Base-by-base conservation (phyloP, 345 rosid genomes). In the Syzygium grande region DNA sequence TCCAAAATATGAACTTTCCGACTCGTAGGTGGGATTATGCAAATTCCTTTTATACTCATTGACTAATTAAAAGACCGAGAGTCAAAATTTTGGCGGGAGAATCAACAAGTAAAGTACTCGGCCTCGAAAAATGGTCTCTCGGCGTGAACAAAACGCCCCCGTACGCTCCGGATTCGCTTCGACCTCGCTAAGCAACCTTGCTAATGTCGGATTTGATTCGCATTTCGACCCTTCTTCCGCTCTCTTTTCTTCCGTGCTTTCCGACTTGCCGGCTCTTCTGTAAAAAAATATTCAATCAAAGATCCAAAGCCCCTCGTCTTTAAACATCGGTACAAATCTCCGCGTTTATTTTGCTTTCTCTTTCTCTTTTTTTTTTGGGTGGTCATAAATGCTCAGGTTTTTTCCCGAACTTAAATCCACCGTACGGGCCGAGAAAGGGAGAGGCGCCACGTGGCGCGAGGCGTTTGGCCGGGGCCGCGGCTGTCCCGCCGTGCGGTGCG, bases 21-120 rank as follows among this genome's bases (percentile, higher is more conserved):
- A 61, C 9, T 14, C n/a, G 38, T n/a, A 6, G 73, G 29, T 61
- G 38, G 73, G n/a, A n/a, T n/a, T n/a, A 3, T 16, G 4, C 14
- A n/a, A 13, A n/a, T 61, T 59, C 15, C 73, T 9, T 61, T 61
- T 14, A 61, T 6, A 6, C 13, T 61, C 73, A 61, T 6, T 1
- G 3, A n/a, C 34, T 61, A n/a, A 61, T n/a, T 6, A 30, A n/a
- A 61, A 13, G 34, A 6, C 73, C 6, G 14, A n/a, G 29, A n/a
- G 6, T n/a, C 6, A 1, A 61, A 61, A n/a, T 61, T 61, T n/a
- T 14, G 7, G 73, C 9, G 68, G 34, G 34, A 13, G n/a, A 3
- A 34, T 61, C 1, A 0, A 3, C n/a, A n/a, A n/a, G n/a, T n/a
- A n/a, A n/a, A 27, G 0, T 27, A 61, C n/a, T n/a, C 14, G 14